Evolutionary conservation across 2,329 filamentous ascomycete species (phyloP).

Genomic region (Ophiostoma perfectum): DNA sequence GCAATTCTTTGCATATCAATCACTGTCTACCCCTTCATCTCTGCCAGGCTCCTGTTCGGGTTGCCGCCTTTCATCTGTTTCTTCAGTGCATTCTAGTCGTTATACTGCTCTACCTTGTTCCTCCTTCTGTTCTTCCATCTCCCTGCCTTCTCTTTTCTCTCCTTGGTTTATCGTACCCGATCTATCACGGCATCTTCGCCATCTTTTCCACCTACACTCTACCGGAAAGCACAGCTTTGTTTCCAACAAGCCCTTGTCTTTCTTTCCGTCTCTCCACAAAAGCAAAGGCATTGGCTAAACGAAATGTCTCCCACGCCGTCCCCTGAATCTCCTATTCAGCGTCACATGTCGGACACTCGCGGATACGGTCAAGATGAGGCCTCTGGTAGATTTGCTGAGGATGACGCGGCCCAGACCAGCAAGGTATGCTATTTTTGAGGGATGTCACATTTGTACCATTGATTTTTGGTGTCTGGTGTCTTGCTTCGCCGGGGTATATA

Average conservation of each 20-base stretch:
- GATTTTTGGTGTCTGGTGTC: neutral
- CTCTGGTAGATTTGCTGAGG: slow-evolving; percentile 35
- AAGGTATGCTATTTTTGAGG: slow-evolving; percentile 30
- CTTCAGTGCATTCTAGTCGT: neutral
- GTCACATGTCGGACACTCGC: slow-evolving; percentile 34
- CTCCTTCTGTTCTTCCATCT: too few relatives aligned
- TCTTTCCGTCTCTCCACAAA: neutral
- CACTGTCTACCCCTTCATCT: neutral
- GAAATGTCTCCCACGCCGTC: slow-evolving; percentile 40
- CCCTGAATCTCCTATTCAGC: slow-evolving; percentile 40
- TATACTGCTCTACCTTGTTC: neutral
- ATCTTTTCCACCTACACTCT: slow-evolving; percentile 24
- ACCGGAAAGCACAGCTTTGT: too few relatives aligned
- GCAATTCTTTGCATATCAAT: neutral
- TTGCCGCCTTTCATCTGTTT: neutral
- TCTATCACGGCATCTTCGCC: slow-evolving; percentile 26
- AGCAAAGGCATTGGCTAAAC: neutral
- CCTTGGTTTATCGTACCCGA: slow-evolving; percentile 23
- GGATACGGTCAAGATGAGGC: slow-evolving; percentile 36
- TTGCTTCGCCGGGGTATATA: neutral
- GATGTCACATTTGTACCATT: neutral
- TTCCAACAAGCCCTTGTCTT: neutral
- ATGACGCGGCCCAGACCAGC: slow-evolving; percentile 31
- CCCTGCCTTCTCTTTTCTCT: neutral
- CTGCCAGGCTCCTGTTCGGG: neutral